These are phyloP conservation scores for Schizochytrium sp. DNA, from an alignment of 108 stramenopile species.

Conservation along the genomic window DNA sequence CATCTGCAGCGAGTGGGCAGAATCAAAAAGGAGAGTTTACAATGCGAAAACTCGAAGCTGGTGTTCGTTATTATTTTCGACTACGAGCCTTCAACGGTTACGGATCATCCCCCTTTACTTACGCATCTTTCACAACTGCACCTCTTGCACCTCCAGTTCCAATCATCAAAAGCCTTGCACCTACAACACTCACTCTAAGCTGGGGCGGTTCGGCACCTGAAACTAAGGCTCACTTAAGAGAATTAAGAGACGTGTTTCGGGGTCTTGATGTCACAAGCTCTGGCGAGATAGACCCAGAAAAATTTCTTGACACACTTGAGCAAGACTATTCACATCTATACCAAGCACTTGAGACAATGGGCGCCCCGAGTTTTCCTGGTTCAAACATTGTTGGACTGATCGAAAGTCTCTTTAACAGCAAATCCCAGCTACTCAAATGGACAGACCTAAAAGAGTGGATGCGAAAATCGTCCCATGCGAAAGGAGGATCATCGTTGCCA, in stretches of 20 bases:
- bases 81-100: conserved; percentile 44
- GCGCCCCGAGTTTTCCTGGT: not conserved
- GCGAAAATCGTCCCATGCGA: not conserved
- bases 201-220: not conserved
- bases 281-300: conserved; percentile 21
- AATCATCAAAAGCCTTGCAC: not conserved
- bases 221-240: not conserved
- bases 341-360: not conserved
- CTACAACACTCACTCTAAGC: not conserved
- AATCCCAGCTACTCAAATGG: not conserved
- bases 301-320: conserved; percentile 17
- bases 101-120: conserved; percentile 46
- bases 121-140: conserved; percentile 26
- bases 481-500: not conserved
- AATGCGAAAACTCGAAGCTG: not conserved
- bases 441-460: not conserved
- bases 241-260: conserved; percentile 29
- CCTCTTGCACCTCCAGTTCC: conserved; percentile 10
- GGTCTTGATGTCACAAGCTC: not conserved
- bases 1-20: not conserved
- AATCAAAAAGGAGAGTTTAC: not conserved
- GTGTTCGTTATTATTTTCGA: not conserved
- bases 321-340: not conserved
- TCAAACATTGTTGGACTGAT: not conserved
- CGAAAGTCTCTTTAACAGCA: not conserved